phyloP scores from a whole-genome alignment of 176 grass and related monocot species.

The Eremochloa ophiuroides region DNA sequence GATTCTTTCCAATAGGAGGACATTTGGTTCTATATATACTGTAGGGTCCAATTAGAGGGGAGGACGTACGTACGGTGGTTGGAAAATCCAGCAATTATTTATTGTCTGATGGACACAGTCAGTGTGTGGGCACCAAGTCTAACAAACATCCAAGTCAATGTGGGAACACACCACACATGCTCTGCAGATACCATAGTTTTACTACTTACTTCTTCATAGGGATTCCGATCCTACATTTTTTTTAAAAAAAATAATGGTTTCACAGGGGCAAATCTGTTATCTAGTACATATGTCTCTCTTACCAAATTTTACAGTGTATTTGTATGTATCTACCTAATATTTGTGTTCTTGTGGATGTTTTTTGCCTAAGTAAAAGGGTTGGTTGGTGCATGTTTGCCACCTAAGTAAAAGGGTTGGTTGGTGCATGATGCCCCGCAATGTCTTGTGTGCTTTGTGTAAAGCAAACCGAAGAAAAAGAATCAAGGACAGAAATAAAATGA shows the following conservation, averaged over 20 bases:
- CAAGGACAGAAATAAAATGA: background rate
- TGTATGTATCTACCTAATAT: background rate
- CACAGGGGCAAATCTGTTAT: background rate
- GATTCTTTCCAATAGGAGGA: background rate
- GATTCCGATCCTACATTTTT: background rate
- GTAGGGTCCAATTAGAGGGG: background rate
- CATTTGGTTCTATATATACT: background rate
- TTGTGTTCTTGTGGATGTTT: background rate
- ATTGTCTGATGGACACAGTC: background rate
- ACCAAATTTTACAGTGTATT: background rate
- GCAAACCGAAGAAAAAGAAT: background rate
- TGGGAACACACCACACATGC: slow-evolving; percentile 26
- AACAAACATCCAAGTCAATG: slow-evolving; percentile 22
- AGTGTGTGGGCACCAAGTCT: slow-evolving; percentile 29
- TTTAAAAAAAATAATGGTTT: background rate
- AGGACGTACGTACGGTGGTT: background rate
- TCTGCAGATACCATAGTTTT: slow-evolving; percentile 7
- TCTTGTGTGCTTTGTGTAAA: slow-evolving; percentile 45
- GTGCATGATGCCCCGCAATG: slow-evolving; percentile 16
- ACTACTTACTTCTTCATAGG: background rate
- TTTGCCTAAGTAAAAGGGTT: background rate
- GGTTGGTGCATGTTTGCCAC: slow-evolving; percentile 37
- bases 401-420: slow-evolving; percentile 39
- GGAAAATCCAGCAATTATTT: slow-evolving; percentile 15
- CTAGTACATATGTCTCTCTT: background rate